Base-by-base conservation (phyloP, 2,329 filamentous ascomycete species). In the Annulohypoxylon truncatum region DNA sequence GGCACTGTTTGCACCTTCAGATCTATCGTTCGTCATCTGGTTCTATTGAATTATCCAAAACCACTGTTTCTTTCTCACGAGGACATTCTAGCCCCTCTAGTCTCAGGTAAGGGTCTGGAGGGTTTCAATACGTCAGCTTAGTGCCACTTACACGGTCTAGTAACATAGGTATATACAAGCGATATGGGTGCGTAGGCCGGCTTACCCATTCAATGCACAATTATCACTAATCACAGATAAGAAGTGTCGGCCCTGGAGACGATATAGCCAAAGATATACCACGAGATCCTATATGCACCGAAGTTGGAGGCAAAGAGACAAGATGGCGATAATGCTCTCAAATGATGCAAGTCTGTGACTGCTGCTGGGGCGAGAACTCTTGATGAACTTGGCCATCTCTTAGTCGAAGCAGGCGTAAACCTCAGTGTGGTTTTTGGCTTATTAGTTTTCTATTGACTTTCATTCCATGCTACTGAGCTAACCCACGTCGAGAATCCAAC, bases 31-130 rank as follows among this genome's bases (percentile, higher is more conserved):
- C 73, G 75, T 82, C 6, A 67, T 82, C 82, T 0, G 83, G 83
- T 0, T 83, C 82, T 1, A 84, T 82, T 0, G 82, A 82, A 0
- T 77, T 79, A 3, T 82, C 82, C 0, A n/a, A 84, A 84, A 61
- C 81, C 82, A 2, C 72, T 84, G 1, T 75, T 78, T 12, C 76
- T 82, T 31, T 81, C 80, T 1, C 81, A 84, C 56, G 74, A 76
- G 33, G 77, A 76, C 3, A 54, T 82, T 20, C 74, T 81, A 70
- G 78, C 77, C 50, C 77, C 79, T 1, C 58, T 79, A 26, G 63
- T 72, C 8, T 71, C 68, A 0, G 75, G 75, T 2, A 78, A 78
- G 0, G 79, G 78, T 0, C 72, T 81, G 24, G 78, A 77, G 1
- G 79, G 79, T 0, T 82, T 82, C 64, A 81, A 80, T 53, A 74